A percentile compares a stretch with the other conserved stretches of the same genome.
Conservation (phyloP, 352 stramenopile genomes). For the Globisporangium acanthophoron region DNA sequence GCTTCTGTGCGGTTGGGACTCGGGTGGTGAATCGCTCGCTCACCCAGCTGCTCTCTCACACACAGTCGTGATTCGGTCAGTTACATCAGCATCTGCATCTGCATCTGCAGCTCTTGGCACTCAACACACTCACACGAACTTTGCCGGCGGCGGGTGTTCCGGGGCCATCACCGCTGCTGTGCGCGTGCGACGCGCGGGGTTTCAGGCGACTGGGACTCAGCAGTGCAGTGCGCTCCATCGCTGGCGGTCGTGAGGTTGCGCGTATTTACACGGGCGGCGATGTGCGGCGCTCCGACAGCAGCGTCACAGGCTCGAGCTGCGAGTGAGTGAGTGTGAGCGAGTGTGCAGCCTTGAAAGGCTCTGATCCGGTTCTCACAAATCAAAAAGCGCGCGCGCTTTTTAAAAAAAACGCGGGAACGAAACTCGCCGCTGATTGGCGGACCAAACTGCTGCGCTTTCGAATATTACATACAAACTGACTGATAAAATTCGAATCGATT, state of each 20-base stretch:
- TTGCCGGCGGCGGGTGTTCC: slow-evolving; percentile 20
- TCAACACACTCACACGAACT: neutral
- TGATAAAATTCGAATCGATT: slow-evolving; percentile 4
- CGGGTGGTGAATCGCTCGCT: slow-evolving; percentile 51
- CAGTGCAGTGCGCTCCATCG: slow-evolving; percentile 29
- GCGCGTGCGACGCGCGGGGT: slow-evolving; percentile 2
- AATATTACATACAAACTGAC: neutral
- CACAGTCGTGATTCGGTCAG: neutral
- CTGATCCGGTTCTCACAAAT: neutral
- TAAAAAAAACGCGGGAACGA: slow-evolving; percentile 13
- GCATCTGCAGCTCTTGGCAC: neutral
- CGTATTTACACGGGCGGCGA: neutral
- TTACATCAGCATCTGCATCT: too few relatives aligned
- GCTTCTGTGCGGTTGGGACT: slow-evolving; percentile 77
- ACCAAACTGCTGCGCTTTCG: neutral
- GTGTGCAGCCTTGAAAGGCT: slow-evolving; percentile 1
- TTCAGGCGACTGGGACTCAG: slow-evolving; percentile 38
- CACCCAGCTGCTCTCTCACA: slow-evolving; percentile 3
- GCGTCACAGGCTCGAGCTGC: neutral
- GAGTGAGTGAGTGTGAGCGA: neutral
- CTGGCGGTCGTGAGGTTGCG: neutral
- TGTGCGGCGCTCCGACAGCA: neutral
- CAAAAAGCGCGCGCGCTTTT: slow-evolving; percentile 14
- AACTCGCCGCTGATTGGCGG: neutral
- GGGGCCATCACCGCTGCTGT: slow-evolving; percentile 6